Percentiles rank a stretch among this genome's conserved stretches.
Evolutionary conservation across 2,329 filamentous ascomycete genomes (phyloP).

Genomic region (Aspergillus awamori): DNA sequence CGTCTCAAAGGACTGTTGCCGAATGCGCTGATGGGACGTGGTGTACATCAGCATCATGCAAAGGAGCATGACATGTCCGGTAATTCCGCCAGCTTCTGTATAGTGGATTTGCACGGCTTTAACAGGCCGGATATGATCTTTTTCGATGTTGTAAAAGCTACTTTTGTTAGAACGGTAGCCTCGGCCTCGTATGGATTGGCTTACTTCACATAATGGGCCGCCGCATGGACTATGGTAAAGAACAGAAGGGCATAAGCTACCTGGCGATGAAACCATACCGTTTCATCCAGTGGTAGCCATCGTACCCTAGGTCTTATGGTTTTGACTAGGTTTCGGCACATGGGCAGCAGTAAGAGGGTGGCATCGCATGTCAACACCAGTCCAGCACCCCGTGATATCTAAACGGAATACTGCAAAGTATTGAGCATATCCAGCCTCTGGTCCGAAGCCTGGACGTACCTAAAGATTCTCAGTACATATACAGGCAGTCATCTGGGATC

Average conservation of each 20-base stretch:
- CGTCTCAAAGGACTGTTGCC: constrained; percentile 95
- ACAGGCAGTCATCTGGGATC: neutral
- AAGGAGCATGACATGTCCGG: constrained; percentile 96
- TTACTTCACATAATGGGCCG: constrained; percentile 91
- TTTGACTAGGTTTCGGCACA: constrained; percentile 88
- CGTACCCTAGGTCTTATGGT: constrained; percentile 82
- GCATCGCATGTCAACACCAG: constrained; percentile 81
- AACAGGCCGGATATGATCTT: constrained; percentile 75
- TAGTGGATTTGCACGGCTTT: constrained; percentile 91
- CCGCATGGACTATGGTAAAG: constrained; percentile 76
- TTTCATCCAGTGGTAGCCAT: constrained; percentile 93
- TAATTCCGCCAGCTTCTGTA: constrained; percentile 83
- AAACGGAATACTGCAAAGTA: constrained; percentile 81
- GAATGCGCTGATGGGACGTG: constrained; percentile 87
- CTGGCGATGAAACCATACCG: constrained; percentile 94
- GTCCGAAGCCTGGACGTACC: constrained; percentile 77
- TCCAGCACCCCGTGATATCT: constrained; percentile 92
- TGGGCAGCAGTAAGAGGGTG: constrained; percentile 86
- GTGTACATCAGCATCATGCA: constrained; percentile 99
- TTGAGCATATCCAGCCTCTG: constrained; percentile 75
- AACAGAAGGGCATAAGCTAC: constrained; percentile 85
- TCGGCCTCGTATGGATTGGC: constrained; percentile 30
- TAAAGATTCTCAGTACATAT: constrained; percentile 45
- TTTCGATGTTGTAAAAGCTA: constrained; percentile 94
- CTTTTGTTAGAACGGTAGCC: constrained; percentile 26